Percentiles rank a stretch among this genome's conserved stretches.
phyloP scores from a whole-genome alignment of 163 green algal species.

The Chlorella variabilis region DNA sequence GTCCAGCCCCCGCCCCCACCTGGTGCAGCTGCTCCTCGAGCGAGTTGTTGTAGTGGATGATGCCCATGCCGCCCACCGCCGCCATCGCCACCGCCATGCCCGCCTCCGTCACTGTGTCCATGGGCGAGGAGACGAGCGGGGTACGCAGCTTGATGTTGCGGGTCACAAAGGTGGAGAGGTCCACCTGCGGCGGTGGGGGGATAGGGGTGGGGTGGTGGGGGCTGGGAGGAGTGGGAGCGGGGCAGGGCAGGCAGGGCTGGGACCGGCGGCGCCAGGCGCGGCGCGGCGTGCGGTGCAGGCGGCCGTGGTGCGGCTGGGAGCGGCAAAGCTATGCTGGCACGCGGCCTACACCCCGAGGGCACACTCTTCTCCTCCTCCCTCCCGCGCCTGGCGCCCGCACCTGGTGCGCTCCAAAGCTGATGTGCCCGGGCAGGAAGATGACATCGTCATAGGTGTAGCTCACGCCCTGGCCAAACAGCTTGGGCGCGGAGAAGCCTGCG shows the following conservation, averaged over 20 bases:
- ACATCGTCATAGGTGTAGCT: constrained; percentile 99
- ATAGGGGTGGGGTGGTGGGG: not conserved
- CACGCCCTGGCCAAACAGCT: constrained; percentile 85
- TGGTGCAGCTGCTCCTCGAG: constrained; percentile 88
- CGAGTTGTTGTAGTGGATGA: constrained; percentile 99
- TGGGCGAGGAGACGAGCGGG: constrained; percentile 92
- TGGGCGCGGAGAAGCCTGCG: constrained; percentile 57
- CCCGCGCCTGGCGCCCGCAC: too few relatives aligned
- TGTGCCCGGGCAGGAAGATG: constrained; percentile 98
- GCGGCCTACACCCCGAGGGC: too few relatives aligned
- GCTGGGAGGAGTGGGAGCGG: too few relatives aligned
- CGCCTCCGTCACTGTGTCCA: constrained; percentile 98
- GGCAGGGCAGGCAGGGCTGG: not conserved
- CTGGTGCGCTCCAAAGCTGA: constrained; percentile 94
- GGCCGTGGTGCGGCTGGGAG: too few relatives aligned
- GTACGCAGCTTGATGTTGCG: constrained; percentile 87
- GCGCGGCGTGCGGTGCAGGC: too few relatives aligned
- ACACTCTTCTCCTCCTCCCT: too few relatives aligned
- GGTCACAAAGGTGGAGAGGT: constrained; percentile 85
- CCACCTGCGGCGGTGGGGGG: constrained; percentile 71
- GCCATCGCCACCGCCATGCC: constrained; percentile 98
- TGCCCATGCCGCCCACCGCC: constrained; percentile 90
- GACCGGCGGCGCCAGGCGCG: too few relatives aligned
- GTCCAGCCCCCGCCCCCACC: too few relatives aligned
- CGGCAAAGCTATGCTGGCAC: too few relatives aligned